Evolutionary conservation across 2,329 filamentous ascomycete genomes (phyloP).

Genomic region (Apiospora malaysiana): DNA sequence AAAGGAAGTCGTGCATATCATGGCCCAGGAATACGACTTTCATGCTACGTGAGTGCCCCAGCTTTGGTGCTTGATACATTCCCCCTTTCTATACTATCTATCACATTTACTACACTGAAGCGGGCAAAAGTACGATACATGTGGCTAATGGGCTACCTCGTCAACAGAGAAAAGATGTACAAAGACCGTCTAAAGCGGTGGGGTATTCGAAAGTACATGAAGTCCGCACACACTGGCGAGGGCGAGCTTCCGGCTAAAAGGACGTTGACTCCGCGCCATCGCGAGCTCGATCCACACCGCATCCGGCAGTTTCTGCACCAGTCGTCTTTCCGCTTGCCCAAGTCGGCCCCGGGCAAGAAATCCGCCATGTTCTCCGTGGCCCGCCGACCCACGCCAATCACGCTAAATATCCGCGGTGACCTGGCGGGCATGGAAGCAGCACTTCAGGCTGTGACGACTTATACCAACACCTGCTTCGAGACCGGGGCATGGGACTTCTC

Average conservation of each 20-base stretch:
- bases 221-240: background rate
- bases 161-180: constrained; percentile 15
- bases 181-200: constrained; percentile 11
- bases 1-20: constrained; percentile 15
- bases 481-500: constrained; percentile 8
- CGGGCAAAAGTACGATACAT: background rate
- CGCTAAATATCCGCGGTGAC: background rate
- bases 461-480: background rate
- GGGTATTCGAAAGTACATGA: constrained; percentile 15
- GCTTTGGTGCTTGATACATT: background rate
- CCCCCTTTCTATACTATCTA: background rate
- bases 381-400: background rate
- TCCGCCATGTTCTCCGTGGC: background rate
- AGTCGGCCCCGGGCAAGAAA: background rate
- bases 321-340: background rate
- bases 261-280: constrained; percentile 8
- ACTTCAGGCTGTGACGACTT: constrained; percentile 1
- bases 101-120: background rate
- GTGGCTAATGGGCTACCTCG: background rate
- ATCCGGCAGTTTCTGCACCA: constrained; percentile 1
- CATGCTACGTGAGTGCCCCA: background rate
- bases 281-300: constrained; percentile 1
- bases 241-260: background rate
- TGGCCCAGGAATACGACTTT: background rate
- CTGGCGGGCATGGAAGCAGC: background rate